Base-by-base conservation (phyloP, 2,329 filamentous ascomycete genomes). In the Fusarium sp. region DNA sequence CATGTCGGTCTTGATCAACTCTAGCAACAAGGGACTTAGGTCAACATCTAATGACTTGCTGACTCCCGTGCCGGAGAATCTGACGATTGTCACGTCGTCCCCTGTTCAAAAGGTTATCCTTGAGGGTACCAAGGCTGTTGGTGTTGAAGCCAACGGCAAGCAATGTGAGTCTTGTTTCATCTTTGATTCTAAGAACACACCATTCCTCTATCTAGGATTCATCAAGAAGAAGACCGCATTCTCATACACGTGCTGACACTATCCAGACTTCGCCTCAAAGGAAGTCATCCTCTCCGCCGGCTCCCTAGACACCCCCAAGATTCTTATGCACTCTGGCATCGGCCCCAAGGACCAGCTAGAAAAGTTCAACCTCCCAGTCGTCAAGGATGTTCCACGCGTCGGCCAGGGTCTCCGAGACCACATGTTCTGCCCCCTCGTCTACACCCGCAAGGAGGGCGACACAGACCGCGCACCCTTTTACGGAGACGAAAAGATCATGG, bases 41-140 rank as follows among this genome's bases (percentile, higher is more conserved):
- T 85, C 85, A 0, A 91, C 88, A 0, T 86, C 89, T 0, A 82
- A 82, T 2, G 89, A 90, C 68, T 81, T 90, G 54, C 72, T 92
- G 13, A 70, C 73, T 2, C 75, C 80, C 4, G 52, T 77, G 1
- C 87, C 88, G 0, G 76, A 82, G 0, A 92, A 92, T 68, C 79
- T 77, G 16, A 77, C 73, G 8, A 37, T 77, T 1, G 6, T 76
- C 20, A 77, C 75, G 5, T 50, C 70, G 5, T 70, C 75, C 0
- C 35, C 73, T 18, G 75, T 77, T 3, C 75, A 76, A 4, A 67
- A 52, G 34, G 61, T 77, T 45, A n/a, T 76, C 14, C 18, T 77
- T 1, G 66, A 77, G 18, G 75, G 67, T 0, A 68, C 63, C 16
- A 77, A 69, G 11, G 75, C 75, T 3, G 30, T 77, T 18, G 75